phyloP scores from a whole-genome alignment of 306 rosid genomes.

The Urtica urens region DNA sequence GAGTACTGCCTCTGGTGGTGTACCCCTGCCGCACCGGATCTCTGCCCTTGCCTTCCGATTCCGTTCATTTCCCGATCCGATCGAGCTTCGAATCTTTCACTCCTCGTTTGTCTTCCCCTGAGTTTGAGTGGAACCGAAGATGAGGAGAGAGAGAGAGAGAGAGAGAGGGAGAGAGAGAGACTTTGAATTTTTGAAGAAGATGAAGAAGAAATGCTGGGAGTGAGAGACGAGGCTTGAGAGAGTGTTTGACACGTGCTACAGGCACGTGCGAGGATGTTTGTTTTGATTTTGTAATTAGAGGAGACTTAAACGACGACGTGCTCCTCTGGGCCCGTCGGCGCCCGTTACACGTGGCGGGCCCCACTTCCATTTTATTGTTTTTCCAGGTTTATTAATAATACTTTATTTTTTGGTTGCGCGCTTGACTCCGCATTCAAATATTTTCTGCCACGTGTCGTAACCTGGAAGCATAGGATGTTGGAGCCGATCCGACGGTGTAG shows the following conservation, averaged over 20 bases:
- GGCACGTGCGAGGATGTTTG: neutral
- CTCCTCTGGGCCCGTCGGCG: constrained; percentile 21
- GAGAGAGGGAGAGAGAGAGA: neutral
- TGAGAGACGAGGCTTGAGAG: constrained; percentile 7
- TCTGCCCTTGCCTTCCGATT: constrained; percentile 70
- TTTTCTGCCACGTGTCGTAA: constrained; percentile 27
- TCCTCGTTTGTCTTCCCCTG: neutral
- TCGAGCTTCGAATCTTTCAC: neutral
- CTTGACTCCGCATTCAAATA: constrained; percentile 63
- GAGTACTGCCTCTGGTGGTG: constrained; percentile 91
- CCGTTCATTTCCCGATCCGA: constrained; percentile 52
- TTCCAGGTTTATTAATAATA: neutral
- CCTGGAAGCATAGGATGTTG: neutral
- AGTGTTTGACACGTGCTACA: constrained; percentile 11
- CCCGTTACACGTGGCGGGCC: constrained; percentile 61
- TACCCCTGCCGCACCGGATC: constrained; percentile 73
- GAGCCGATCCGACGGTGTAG: constrained; percentile 14
- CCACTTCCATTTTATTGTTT: constrained; percentile 19
- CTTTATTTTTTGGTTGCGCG: constrained; percentile 45
- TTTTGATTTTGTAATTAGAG: neutral
- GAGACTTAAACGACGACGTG: constrained; percentile 29
- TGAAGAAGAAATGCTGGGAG: constrained; percentile 16
- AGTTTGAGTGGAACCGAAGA: constrained; percentile 40
- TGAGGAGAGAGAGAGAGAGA: constrained; percentile 18
- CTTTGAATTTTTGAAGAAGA: constrained; percentile 38